Percentiles rank a stretch among this genome's conserved stretches.
Evolutionary conservation across 345 rosid species (phyloP).

Genomic region (Viola odorata): DNA sequence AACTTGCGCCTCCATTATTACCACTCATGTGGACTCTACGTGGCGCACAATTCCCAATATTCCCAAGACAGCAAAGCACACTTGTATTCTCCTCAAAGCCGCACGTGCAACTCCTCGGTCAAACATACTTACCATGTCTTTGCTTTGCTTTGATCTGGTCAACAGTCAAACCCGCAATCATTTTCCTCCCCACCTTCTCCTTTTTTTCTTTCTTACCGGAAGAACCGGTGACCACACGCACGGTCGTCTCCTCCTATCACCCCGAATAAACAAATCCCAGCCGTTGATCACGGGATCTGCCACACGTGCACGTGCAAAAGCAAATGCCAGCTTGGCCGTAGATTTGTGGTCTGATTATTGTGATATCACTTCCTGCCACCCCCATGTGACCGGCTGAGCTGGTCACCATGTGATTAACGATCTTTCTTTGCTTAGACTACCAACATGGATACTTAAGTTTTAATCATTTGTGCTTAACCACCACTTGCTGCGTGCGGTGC

Average conservation of each 20-base stretch:
- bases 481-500: conserved; percentile 26
- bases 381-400: conserved; percentile 61
- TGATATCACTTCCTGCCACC: conserved; percentile 24
- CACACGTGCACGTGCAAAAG: conserved; percentile 40
- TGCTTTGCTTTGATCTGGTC: conserved; percentile 29
- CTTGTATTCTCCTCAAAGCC: conserved; percentile 37
- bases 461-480: conserved; percentile 13
- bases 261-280: background rate
- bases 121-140: conserved; percentile 24
- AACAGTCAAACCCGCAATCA: conserved; percentile 29
- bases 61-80: conserved; percentile 54
- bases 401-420: conserved; percentile 53
- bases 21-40: conserved; percentile 47
- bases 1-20: conserved; percentile 16
- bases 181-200: conserved; percentile 7
- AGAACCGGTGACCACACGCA: conserved; percentile 14
- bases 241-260: conserved; percentile 19
- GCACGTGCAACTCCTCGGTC: conserved; percentile 45
- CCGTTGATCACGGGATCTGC: conserved; percentile 17
- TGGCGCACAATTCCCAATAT: conserved; percentile 37
- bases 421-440: conserved; percentile 16
- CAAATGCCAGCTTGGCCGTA: conserved; percentile 5
- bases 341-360: background rate
- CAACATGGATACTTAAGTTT: conserved; percentile 9
- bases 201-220: conserved; percentile 20